Percentiles rank a stretch among this genome's conserved stretches.
Evolutionary conservation across 2,329 filamentous ascomycete species (phyloP).

Genomic region (Chaetoscypha palmicola): DNA sequence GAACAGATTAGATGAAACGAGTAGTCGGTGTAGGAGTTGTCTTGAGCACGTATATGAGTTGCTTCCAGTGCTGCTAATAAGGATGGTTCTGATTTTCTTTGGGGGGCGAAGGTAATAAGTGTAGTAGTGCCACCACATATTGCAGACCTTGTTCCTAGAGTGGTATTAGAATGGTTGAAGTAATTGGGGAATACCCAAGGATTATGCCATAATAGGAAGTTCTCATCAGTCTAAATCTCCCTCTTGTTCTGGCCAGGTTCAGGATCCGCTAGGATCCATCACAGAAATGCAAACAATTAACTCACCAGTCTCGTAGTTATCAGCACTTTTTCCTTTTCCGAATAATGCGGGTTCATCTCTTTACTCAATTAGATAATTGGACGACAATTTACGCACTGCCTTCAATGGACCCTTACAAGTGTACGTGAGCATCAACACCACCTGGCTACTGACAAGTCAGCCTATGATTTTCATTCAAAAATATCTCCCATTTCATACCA

Average conservation of each 20-base stretch:
- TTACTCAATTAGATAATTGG: neutral
- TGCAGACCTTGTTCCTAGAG: slow-evolving; percentile 36
- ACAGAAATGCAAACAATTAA: no score
- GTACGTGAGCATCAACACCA: slow-evolving; percentile 41
- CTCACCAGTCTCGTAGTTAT: slow-evolving; percentile 26
- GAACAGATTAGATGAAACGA: slow-evolving; percentile 41
- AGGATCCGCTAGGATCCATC: neutral
- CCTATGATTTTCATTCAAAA: neutral
- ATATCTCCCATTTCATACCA: slow-evolving; percentile 20
- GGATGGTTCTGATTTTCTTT: slow-evolving; percentile 38
- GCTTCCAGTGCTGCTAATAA: slow-evolving; percentile 37
- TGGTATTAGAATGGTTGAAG: neutral
- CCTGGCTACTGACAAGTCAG: slow-evolving; percentile 27
- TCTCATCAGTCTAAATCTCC: neutral
- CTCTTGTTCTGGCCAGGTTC: neutral
- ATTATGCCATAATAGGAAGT: no score
- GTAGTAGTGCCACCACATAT: slow-evolving; percentile 43
- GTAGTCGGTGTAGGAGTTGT: slow-evolving; percentile 43
- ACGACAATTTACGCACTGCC: neutral
- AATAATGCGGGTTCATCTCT: slow-evolving; percentile 38
- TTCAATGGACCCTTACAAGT: slow-evolving; percentile 30
- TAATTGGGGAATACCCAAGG: no score
- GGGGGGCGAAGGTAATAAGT: slow-evolving; percentile 41
- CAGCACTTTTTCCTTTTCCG: slow-evolving; percentile 29
- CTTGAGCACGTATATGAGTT: slow-evolving; percentile 36